Evolutionary conservation across 2,329 filamentous ascomycete genomes (phyloP), one percentile per base, ranked within the genome.

Genomic region (Alternaria burnsii): DNA sequence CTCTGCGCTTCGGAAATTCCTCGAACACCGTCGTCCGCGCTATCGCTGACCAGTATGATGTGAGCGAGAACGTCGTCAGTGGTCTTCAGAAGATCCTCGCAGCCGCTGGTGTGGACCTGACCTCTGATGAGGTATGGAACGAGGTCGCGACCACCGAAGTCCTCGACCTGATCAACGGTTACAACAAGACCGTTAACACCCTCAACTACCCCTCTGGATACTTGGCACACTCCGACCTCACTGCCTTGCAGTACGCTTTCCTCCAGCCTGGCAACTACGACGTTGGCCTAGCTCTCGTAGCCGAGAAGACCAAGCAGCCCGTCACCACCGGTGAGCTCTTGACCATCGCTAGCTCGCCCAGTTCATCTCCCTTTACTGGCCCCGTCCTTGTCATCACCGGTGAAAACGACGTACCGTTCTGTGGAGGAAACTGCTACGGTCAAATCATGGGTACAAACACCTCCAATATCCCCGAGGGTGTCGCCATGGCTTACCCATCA

Each of bases 301-400:
- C 83, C 1, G 82, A 81, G 63, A 59, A 67, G 50, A 83, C 77
- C 2, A 84, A 84, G n/a, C 82, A 88, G 71, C 87, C 87, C 0
- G 83, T 86, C 11, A 83, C 87, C 0, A 68, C 83, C 0, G 88
- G 86, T 24, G 88, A 90, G 73, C 71, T 89, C 2, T 72, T 90
- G 42, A 89, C 86, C 1, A 73, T 89, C 5, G 83, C 80, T 4
- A 78, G 72, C 14, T 73, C 78, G 2, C 79, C 76, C 0, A 64
- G 66, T 62, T 60, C 41, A 7, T 77, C 76, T 54, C 62, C 71
- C 0, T 87, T 86, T 68, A 75, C 70, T 2, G 87, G 86, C 0
- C 86, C 87, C 0, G 86, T 87, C 0, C 75, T 88, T 46, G 80
- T 90, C 51, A 81, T 90, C 59, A 89, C 86, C 32, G 87, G 88